A percentile compares a stretch with the other conserved stretches of the same genome.
Conservation (phyloP, 495 filamentous ascomycete species). For the Penicillium paxilli region DNA sequence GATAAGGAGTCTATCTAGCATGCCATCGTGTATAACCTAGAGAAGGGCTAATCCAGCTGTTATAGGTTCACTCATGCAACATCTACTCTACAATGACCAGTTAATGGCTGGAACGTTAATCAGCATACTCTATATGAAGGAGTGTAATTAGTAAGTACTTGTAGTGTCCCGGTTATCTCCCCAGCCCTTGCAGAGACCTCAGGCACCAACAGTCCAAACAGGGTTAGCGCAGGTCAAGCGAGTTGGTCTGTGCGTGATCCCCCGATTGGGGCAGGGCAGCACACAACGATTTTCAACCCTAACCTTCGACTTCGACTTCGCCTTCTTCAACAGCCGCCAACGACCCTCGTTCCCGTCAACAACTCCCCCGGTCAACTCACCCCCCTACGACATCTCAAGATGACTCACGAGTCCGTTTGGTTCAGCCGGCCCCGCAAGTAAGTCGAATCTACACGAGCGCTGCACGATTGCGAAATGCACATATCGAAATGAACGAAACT, state of each 20-base stretch:
- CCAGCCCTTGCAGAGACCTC: constrained; percentile 8
- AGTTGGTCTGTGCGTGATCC: constrained; percentile 35
- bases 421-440: constrained; percentile 95
- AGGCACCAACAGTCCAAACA: constrained; percentile 9
- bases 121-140: too few relatives aligned
- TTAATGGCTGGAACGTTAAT: too few relatives aligned
- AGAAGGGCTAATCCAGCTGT: too few relatives aligned
- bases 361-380: constrained; percentile 42
- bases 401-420: constrained; percentile 99
- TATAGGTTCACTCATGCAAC: too few relatives aligned
- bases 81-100: too few relatives aligned
- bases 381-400: constrained; percentile 54
- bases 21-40: too few relatives aligned
- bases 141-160: not conserved
- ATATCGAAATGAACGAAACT: not conserved
- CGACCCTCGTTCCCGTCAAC: constrained; percentile 37
- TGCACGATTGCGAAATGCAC: not conserved
- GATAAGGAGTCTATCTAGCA: too few relatives aligned
- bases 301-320: constrained; percentile 26
- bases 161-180: constrained; percentile 2
- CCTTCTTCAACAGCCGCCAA: constrained; percentile 41
- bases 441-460: constrained; percentile 20
- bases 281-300: constrained; percentile 45
- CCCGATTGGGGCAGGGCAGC: constrained; percentile 34
- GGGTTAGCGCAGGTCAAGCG: constrained; percentile 37